Evolutionary conservation across 139 green algal genomes (phyloP), one percentile per base, ranked within the genome.

Genomic region (Chlamydomonas incerta): DNA sequence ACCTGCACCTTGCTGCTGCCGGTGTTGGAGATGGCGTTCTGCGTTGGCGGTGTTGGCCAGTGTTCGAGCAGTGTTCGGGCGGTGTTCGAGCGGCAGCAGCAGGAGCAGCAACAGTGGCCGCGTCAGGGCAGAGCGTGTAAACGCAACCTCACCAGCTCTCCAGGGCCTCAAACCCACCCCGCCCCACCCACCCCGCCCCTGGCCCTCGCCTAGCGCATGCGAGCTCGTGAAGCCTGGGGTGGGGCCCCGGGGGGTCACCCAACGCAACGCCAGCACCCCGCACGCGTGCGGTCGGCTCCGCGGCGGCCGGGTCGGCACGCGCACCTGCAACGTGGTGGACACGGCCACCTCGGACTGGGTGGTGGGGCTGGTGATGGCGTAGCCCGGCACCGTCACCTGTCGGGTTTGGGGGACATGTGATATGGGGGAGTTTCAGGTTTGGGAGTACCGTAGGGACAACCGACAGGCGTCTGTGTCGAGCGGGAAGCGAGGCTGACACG

Each of bases 361-460:
- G 60, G n/a, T 63, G 20, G 55, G 55, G 18, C 66, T 34, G 6
- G 28, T 11, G 3, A 85, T 26, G 11, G 66, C 5, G 67, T 67
- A 85, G 15, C 66, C 80, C 18, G 58, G 28, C n/a, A 71, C 33
- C 33, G 73, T 15, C 10, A 81, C 55, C 73, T 81, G 73, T 21
- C n/a, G n/a, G 24, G n/a, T 41, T n/a, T 8, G n/a, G 14, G 10
- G 34, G 23, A 52, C 3, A 20, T 57, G 41, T n/a, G n/a, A n/a
- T n/a, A n/a, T n/a, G n/a, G n/a, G n/a, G n/a, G n/a, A n/a, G n/a
- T n/a, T n/a, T n/a, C n/a, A n/a, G n/a, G n/a, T n/a, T n/a, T n/a
- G n/a, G n/a, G n/a, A n/a, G n/a, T n/a, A n/a, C n/a, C n/a, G n/a
- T n/a, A n/a, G n/a, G n/a, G n/a, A n/a, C n/a, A n/a, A n/a, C n/a